Evolutionary conservation across 257 asterid genomes (phyloP).

Genomic region (Solanum sejunctum): DNA sequence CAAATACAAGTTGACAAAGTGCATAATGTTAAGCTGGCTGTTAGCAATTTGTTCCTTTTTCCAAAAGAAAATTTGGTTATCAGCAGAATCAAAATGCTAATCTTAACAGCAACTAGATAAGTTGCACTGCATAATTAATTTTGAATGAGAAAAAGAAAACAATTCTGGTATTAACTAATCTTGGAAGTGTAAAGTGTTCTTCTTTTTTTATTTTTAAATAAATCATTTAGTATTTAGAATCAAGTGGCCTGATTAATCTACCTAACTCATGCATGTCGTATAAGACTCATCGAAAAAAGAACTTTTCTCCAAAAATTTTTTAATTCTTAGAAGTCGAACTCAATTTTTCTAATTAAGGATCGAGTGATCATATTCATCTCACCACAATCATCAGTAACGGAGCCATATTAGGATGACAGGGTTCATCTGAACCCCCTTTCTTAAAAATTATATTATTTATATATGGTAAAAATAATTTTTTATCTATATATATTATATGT

Average conservation of each 20-base stretch:
- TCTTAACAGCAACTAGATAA: background rate
- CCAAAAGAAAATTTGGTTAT: background rate
- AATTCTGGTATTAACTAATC: background rate
- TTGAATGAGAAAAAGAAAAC: background rate
- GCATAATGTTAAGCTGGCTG: background rate
- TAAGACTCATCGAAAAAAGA: background rate
- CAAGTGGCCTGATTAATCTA: background rate
- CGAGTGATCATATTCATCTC: background rate
- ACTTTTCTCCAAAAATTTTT: background rate
- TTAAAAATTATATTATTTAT: no score
- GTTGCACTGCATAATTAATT: background rate
- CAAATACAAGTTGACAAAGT: background rate
- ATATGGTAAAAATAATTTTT: no score
- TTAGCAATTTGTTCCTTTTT: background rate
- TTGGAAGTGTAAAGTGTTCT: background rate
- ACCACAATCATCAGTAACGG: background rate
- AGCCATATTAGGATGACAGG: no score
- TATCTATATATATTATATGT: no score
- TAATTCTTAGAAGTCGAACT: fast-evolving
- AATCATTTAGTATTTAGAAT: background rate
- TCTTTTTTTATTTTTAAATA: fast-evolving
- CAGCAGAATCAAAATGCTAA: background rate
- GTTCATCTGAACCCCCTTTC: no score
- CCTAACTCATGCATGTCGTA: background rate
- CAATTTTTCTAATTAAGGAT: background rate